Evolutionary conservation across 2,329 filamentous ascomycete species (phyloP).

Genomic region (Nothomitra cinnamomea): DNA sequence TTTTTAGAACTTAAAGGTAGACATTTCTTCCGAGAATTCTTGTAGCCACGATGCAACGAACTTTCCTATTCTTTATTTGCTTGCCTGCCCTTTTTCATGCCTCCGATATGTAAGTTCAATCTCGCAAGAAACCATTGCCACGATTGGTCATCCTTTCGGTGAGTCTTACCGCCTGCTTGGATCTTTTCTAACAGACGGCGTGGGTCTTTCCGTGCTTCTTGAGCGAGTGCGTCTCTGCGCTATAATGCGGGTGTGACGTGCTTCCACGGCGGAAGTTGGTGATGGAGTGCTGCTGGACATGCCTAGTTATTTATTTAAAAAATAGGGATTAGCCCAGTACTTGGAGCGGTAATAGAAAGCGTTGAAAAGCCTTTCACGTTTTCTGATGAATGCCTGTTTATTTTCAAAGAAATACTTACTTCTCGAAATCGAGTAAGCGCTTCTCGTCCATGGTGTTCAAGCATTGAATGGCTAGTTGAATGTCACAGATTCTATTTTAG

Average conservation of each 20-base stretch:
- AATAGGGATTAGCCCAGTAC: too few relatives aligned
- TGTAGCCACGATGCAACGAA: too few relatives aligned
- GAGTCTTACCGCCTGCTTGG: too few relatives aligned
- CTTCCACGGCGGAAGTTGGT: slow-evolving; percentile 2
- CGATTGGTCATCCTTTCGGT: too few relatives aligned
- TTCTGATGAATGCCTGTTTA: slow-evolving; percentile 4
- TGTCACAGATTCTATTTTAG: slow-evolving; percentile 31
- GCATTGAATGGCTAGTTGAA: slow-evolving; percentile 57
- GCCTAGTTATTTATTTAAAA: slow-evolving; percentile 12
- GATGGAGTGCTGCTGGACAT: slow-evolving; percentile 38
- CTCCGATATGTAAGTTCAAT: too few relatives aligned
- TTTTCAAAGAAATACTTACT: slow-evolving; percentile 28
- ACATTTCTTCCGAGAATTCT: too few relatives aligned
- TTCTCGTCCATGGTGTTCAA: slow-evolving; percentile 60
- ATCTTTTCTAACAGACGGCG: slow-evolving; percentile 48
- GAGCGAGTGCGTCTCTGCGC: slow-evolving; percentile 69
- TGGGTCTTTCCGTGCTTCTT: slow-evolving; percentile 88
- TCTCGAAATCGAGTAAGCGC: slow-evolving; percentile 49
- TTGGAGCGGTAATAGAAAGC: too few relatives aligned
- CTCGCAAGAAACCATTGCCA: too few relatives aligned
- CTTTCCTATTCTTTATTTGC: too few relatives aligned
- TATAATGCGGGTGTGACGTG: slow-evolving; percentile 27
- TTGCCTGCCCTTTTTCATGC: too few relatives aligned
- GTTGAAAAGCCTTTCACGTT: too few relatives aligned
- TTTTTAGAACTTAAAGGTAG: too few relatives aligned